Conservation (phyloP, 768 basidiomycete genomes). For the Tephrocybe sp. region DNA sequence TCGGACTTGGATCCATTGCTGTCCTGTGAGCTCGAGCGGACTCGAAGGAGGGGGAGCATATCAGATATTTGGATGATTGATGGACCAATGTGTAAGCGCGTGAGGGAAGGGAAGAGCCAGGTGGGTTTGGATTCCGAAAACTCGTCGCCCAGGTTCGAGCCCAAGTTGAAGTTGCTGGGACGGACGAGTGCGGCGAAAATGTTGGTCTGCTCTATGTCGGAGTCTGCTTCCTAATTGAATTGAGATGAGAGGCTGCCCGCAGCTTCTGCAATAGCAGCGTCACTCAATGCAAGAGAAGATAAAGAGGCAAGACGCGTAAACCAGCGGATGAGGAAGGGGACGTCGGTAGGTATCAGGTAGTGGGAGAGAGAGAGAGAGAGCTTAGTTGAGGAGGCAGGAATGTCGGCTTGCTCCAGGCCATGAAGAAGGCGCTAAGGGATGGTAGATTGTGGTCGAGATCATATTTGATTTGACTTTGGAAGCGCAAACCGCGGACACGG, state of each 20-base stretch:
- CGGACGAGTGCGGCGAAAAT: slow-evolving; percentile 21
- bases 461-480: neutral
- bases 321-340: slow-evolving; percentile 27
- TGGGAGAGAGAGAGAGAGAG: slow-evolving; percentile 24
- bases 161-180: slow-evolving; percentile 9
- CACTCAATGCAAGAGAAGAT: slow-evolving; percentile 21
- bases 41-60: slow-evolving; percentile 20
- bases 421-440: slow-evolving; percentile 18
- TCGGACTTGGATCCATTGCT: slow-evolving; percentile 7
- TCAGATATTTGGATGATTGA: slow-evolving; percentile 15
- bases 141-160: slow-evolving; percentile 9
- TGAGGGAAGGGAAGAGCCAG: slow-evolving; percentile 27
- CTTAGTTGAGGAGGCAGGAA: slow-evolving; percentile 22
- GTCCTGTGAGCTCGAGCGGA: slow-evolving; percentile 1
- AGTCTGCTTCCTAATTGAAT: slow-evolving; percentile 2
- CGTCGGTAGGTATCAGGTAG: slow-evolving; percentile 18
- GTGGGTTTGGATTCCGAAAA: too few species aligned
- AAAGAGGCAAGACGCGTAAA: slow-evolving; percentile 26
- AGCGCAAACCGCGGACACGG: too few species aligned
- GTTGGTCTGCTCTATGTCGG: slow-evolving; percentile 1
- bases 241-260: neutral
- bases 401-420: slow-evolving; percentile 24
- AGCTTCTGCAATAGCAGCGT: slow-evolving; percentile 15
- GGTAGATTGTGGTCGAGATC: neutral
- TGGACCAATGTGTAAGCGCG: slow-evolving; percentile 17